Base-by-base conservation (phyloP, 108 stramenopile genomes). In the Cyclotella cryptica region DNA sequence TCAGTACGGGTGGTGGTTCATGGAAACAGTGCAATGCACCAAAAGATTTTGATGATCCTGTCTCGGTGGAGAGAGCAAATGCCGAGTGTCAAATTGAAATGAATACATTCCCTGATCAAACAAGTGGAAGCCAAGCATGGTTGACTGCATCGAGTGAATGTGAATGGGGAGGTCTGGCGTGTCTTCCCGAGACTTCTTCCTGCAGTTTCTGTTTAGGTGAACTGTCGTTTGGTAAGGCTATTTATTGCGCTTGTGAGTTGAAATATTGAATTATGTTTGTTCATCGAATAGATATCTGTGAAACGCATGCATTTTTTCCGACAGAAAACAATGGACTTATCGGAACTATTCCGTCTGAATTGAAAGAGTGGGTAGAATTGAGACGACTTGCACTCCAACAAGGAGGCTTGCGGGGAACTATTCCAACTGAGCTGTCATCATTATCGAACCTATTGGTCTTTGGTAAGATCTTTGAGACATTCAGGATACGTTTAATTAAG, bases 1-100 rank as follows among this genome's bases (percentile, higher is more conserved):
- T 55, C 55, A 72, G 44, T 60, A 40, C 18, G 0, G 71, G 59
- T 11, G 49, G 61, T 21, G 73, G 47, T 30, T 18, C 59, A 42
- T 89, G 88, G 91, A 77, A 42, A 0, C 66, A 89, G 78, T 92
- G 90, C 54, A 55, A 51, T 26, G 87, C 88, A 49, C 90, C 90
- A 9, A 26, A 21, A 0, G 76, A 75, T 54, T 80, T 75, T 29
- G 17, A 49, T 3, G 76, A 83, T 29, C 51, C 41, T 15, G 65
- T 24, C 5, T 61, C 77, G 11, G 79, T 86, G 43, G 86, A 66
- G 3, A 85, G 61, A 19, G 88, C 87, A 19, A 87, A 87, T 52
- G 74, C 60, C 4, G 62, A 66, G 18, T 92, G 90, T 59, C 75
- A 54, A 27, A 66, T 86, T 14, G 27, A 53, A 13, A 42, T 49